phyloP scores from a whole-genome alignment of 257 asterid species.

The Gentiana macrophylla region DNA sequence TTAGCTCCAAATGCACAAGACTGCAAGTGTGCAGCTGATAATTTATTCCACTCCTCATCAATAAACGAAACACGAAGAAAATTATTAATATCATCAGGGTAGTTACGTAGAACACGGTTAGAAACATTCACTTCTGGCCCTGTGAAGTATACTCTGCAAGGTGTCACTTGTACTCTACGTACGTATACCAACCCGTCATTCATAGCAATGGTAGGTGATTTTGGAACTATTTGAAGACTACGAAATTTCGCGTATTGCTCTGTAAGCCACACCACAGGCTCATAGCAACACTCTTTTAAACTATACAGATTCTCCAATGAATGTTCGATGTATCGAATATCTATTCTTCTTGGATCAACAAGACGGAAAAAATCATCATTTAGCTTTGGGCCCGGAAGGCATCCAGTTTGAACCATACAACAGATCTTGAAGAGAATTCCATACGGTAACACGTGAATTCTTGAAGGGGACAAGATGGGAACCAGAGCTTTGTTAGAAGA shows the following conservation, averaged over 20 bases:
- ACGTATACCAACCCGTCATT: slow-evolving; percentile 72
- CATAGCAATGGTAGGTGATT: slow-evolving; percentile 45
- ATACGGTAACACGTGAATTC: slow-evolving; percentile 37
- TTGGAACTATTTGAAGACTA: slow-evolving; percentile 29
- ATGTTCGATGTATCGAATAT: slow-evolving; percentile 41
- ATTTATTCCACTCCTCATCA: slow-evolving; percentile 82
- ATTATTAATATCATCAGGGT: slow-evolving; percentile 34
- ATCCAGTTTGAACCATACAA: slow-evolving; percentile 69
- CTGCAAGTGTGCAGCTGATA: slow-evolving; percentile 48
- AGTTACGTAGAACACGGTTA: slow-evolving; percentile 73
- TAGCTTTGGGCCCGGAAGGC: slow-evolving; percentile 64
- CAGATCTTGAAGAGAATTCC: slow-evolving; percentile 51
- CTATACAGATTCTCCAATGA: slow-evolving; percentile 53
- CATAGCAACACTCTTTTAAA: slow-evolving; percentile 74
- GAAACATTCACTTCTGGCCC: slow-evolving; percentile 84
- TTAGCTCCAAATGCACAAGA: slow-evolving; percentile 22
- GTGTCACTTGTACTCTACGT: slow-evolving; percentile 83
- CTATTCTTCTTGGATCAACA: slow-evolving; percentile 33
- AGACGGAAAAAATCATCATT: slow-evolving; percentile 34
- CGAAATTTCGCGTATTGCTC: slow-evolving; percentile 24
- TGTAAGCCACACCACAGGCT: slow-evolving; percentile 58
- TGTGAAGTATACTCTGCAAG: slow-evolving; percentile 64
- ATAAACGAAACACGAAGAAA: slow-evolving; percentile 84
- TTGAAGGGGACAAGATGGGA: slow-evolving; percentile 59
- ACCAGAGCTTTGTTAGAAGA: slow-evolving; percentile 34